Percentiles rank a stretch among this genome's conserved stretches.
Evolutionary conservation across 352 stramenopile species (phyloP).

Genomic region (Phytophthora cajani): DNA sequence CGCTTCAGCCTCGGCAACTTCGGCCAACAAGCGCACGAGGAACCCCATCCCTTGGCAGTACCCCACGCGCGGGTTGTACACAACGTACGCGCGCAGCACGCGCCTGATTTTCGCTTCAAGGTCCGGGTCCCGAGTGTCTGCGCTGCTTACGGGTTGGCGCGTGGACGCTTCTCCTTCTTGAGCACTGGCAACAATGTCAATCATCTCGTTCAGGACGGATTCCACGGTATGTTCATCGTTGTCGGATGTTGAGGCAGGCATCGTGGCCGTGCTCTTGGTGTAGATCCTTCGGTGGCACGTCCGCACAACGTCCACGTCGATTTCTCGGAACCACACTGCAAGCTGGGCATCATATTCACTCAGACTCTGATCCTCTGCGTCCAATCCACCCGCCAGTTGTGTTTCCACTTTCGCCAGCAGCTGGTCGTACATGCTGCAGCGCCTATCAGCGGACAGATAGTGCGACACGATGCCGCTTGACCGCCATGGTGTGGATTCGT

Average conservation of each 20-base stretch:
- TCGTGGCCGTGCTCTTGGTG: slow-evolving; percentile 35
- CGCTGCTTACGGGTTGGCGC: background rate
- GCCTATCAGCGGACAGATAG: slow-evolving; percentile 52
- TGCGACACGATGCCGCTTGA: slow-evolving; percentile 45
- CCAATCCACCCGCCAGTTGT: slow-evolving; percentile 35
- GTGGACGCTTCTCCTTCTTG: slow-evolving; percentile 5
- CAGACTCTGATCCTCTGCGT: slow-evolving; percentile 20
- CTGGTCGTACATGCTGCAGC: slow-evolving; percentile 66
- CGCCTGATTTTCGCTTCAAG: slow-evolving; percentile 77
- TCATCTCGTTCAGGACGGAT: slow-evolving; percentile 28
- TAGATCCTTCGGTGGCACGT: slow-evolving; percentile 74
- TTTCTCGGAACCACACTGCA: slow-evolving; percentile 78
- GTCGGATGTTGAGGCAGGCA: background rate
- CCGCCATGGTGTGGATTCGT: slow-evolving; percentile 62
- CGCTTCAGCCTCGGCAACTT: slow-evolving; percentile 70
- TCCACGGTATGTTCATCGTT: slow-evolving; percentile 22
- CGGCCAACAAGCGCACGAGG: slow-evolving; percentile 73
- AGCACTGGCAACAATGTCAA: slow-evolving; percentile 17
- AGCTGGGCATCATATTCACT: slow-evolving; percentile 63
- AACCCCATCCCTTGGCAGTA: slow-evolving; percentile 93
- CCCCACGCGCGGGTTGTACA: slow-evolving; percentile 82
- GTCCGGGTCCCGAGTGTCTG: slow-evolving; percentile 16
- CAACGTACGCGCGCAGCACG: slow-evolving; percentile 78
- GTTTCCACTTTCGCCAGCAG: slow-evolving; percentile 65
- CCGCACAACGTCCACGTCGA: slow-evolving; percentile 81